Evolutionary conservation across 306 rosid species (phyloP).

Genomic region (Pueraria montana): DNA sequence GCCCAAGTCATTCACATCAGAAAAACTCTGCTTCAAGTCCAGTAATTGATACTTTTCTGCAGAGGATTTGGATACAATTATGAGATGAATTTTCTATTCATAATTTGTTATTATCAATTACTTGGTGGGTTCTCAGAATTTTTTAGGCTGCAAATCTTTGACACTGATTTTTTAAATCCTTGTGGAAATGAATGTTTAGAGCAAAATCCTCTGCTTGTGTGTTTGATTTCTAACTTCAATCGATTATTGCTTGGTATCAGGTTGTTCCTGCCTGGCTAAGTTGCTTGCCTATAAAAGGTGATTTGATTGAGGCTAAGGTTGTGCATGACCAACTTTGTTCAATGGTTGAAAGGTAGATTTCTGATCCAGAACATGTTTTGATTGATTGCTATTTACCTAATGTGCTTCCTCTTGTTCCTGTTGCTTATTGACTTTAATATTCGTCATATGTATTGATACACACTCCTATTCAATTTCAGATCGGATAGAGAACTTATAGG

Average conservation of each 20-base stretch:
- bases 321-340: slow-evolving; percentile 79
- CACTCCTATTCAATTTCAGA: slow-evolving; percentile 54
- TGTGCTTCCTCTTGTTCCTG: not conserved
- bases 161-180: not conserved
- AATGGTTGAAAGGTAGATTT: slow-evolving; percentile 75
- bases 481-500: slow-evolving; percentile 77
- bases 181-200: slow-evolving; percentile 29
- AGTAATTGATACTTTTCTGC: not conserved
- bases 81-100: not conserved
- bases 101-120: not conserved
- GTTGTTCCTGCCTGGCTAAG: slow-evolving; percentile 78
- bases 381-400: slow-evolving; percentile 13
- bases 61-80: not conserved
- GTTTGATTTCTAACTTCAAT: slow-evolving; percentile 38
- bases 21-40: not conserved
- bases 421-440: not conserved
- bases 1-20: not conserved
- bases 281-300: slow-evolving; percentile 82
- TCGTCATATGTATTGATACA: not conserved
- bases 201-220: not conserved
- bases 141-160: slow-evolving; percentile 2
- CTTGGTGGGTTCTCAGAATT: slow-evolving; percentile 11
- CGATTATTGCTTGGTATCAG: slow-evolving; percentile 51
- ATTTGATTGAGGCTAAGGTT: slow-evolving; percentile 76
- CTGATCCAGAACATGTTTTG: slow-evolving; percentile 37